A percentile compares a stretch with the other conserved stretches of the same genome.
Evolutionary conservation across 2,329 filamentous ascomycete genomes (phyloP).

Genomic region (Ceratocystis albifundus): DNA sequence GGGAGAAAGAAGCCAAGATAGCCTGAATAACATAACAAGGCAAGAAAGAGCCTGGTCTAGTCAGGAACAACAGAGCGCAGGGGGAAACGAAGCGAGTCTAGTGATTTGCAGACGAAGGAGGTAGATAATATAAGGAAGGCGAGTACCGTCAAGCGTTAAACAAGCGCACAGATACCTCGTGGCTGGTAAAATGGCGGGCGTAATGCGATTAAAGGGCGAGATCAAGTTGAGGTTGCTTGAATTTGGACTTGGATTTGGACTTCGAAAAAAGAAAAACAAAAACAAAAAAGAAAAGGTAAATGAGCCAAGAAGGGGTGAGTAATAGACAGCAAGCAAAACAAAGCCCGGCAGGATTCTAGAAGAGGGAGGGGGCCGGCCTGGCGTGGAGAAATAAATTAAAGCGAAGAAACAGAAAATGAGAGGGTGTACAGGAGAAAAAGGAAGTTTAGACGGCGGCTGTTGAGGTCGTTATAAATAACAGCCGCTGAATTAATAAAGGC

Average conservation of each 20-base stretch:
- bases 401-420: neutral
- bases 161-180: conserved; percentile 1
- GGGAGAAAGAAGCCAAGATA: neutral
- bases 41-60: neutral
- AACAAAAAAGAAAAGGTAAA: neutral
- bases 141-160: conserved; percentile 9
- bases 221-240: neutral
- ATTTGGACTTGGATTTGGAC: neutral
- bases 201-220: neutral
- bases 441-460: neutral
- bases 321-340: neutral
- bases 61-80: conserved; percentile 1
- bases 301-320: neutral
- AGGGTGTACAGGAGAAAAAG: neutral
- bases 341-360: neutral
- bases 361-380: no score
- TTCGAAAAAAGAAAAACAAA: neutral
- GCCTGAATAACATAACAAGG: neutral
- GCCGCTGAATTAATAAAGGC: neutral
- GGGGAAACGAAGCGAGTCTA: neutral
- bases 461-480: conserved; percentile 6
- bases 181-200: neutral
- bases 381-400: neutral
- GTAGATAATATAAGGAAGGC: neutral
- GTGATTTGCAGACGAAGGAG: neutral